Evolutionary conservation across 345 rosid genomes (phyloP).

Genomic region (Dipteronia sinensis): DNA sequence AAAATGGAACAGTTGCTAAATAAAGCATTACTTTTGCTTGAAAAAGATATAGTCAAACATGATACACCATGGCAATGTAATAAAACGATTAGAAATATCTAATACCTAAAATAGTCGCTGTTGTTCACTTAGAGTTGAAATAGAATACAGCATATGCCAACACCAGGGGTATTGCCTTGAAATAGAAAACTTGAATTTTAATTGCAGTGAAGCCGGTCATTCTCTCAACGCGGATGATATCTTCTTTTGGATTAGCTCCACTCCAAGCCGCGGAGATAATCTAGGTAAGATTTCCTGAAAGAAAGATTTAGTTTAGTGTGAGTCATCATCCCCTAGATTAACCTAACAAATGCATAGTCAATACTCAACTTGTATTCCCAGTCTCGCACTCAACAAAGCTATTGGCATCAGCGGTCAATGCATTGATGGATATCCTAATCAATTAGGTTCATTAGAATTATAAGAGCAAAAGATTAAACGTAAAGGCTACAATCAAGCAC

Average conservation of each 20-base stretch:
- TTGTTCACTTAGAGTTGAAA: conserved; percentile 2
- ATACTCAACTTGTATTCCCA: not conserved
- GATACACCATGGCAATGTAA: not conserved
- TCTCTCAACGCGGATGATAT: conserved; percentile 64
- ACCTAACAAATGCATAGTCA: conserved; percentile 9
- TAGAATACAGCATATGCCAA: not conserved
- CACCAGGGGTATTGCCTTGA: not conserved
- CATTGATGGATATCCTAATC: conserved; percentile 19
- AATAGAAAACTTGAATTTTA: conserved; percentile 5
- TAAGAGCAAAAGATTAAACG: not conserved
- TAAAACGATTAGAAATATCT: not conserved
- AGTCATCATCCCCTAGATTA: conserved; percentile 9
- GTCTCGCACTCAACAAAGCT: not conserved
- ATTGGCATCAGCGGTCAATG: not conserved
- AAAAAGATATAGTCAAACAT: conserved; percentile 3
- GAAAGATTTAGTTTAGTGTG: conserved; percentile 9
- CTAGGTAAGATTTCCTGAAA: conserved; percentile 61
- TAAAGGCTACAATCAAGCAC: not conserved
- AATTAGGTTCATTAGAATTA: not conserved
- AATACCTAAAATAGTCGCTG: not conserved
- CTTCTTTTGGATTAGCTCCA: conserved; percentile 76
- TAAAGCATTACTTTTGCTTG: conserved; percentile 20
- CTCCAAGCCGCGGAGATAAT: conserved; percentile 64
- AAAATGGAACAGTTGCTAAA: not conserved
- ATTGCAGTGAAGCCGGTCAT: conserved; percentile 22